phyloP scores from a whole-genome alignment of 345 rosid species.

The Euphorbia tirucalli region DNA sequence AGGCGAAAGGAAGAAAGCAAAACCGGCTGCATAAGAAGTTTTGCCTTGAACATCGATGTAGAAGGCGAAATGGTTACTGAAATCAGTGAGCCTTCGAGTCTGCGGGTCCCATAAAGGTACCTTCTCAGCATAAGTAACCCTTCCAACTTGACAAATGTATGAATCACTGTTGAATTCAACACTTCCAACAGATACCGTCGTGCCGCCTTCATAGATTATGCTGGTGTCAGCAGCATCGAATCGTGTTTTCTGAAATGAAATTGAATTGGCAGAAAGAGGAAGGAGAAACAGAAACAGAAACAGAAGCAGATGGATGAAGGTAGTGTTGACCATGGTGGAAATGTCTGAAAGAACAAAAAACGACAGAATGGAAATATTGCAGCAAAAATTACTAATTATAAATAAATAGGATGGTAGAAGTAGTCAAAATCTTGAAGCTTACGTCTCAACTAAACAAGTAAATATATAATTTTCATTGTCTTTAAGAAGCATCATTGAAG shows the following conservation, averaged over 20 bases:
- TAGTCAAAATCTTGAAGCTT: neutral
- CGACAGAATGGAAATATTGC: neutral
- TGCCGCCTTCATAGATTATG: constrained; percentile 35
- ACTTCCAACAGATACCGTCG: constrained; percentile 22
- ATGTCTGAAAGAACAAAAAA: neutral
- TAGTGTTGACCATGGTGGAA: neutral
- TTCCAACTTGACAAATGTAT: constrained; percentile 32
- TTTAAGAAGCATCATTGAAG: neutral
- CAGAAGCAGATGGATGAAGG: neutral
- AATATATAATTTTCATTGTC: neutral
- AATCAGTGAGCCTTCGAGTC: constrained; percentile 25
- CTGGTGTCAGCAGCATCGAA: constrained; percentile 13
- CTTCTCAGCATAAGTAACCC: constrained; percentile 29
- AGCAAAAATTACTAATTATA: too few relatives aligned
- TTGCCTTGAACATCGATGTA: neutral
- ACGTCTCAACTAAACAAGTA: neutral
- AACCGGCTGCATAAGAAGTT: neutral
- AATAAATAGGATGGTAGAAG: neutral
- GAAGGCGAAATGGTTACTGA: constrained; percentile 1
- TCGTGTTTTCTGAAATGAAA: constrained; percentile 24
- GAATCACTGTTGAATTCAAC: constrained; percentile 25
- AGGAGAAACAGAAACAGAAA: neutral
- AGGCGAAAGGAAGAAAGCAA: constrained; percentile 10
- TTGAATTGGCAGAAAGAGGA: constrained; percentile 16
- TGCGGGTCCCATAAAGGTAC: constrained; percentile 35